These are phyloP conservation scores for Sporothrix humicola DNA, from an alignment of 2,329 filamentous ascomycete genomes.

Conservation along the genomic window DNA sequence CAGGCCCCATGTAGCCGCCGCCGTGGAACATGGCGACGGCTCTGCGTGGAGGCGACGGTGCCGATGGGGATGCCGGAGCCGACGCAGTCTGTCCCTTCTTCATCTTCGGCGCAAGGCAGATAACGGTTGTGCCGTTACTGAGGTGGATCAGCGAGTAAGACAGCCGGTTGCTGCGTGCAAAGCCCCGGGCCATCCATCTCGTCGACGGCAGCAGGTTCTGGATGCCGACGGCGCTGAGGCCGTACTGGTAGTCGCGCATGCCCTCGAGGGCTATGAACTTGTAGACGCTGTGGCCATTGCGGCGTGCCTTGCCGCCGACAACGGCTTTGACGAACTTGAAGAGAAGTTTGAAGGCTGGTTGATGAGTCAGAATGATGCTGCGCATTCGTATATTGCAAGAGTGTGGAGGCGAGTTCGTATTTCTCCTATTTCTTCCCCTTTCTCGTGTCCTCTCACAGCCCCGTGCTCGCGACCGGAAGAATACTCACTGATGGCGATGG, in stretches of 20 bases:
- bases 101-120: not conserved
- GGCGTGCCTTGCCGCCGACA: constrained; percentile 17
- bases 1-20: constrained; percentile 31
- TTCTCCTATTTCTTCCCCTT: too few species aligned
- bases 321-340: constrained; percentile 19
- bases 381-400: too few species aligned
- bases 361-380: not conserved
- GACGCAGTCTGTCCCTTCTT: not conserved
- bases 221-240: constrained; percentile 27
- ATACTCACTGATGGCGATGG: constrained; percentile 25
- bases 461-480: not conserved
- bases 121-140: constrained; percentile 20
- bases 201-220: constrained; percentile 31
- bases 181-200: not conserved
- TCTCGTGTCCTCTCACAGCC: too few species aligned
- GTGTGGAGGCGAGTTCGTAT: too few species aligned
- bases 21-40: constrained; percentile 29
- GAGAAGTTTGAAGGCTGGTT: constrained; percentile 14
- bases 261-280: constrained; percentile 26
- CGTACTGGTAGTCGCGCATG: constrained; percentile 32
- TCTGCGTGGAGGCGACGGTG: not conserved
- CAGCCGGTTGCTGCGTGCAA: constrained; percentile 19
- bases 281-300: constrained; percentile 27
- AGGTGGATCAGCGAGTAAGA: constrained; percentile 5
- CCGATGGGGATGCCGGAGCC: not conserved